These are phyloP conservation scores for Arabis hirsuta DNA, from an alignment of 345 rosid genomes.

Conservation along the genomic window DNA sequence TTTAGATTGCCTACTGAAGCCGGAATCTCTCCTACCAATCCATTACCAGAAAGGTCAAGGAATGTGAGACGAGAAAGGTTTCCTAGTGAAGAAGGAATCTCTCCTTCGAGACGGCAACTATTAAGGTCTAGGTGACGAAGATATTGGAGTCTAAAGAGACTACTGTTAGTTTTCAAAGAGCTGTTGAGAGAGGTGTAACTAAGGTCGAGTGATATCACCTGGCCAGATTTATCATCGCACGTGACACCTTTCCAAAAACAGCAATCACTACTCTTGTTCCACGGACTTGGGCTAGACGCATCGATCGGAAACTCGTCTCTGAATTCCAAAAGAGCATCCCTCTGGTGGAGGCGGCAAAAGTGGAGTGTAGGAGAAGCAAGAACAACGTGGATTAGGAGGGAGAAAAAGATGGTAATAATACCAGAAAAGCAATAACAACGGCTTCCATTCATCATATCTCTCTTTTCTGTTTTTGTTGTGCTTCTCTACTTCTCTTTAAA, in stretches of 20 bases:
- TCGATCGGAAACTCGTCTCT: conserved; percentile 2
- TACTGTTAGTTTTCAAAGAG: conserved; percentile 8
- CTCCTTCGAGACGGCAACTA: neutral
- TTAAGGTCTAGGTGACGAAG: conserved; percentile 15
- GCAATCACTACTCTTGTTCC: conserved; percentile 21
- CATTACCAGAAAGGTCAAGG: neutral
- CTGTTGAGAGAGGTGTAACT: neutral
- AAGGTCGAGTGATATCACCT: conserved; percentile 26
- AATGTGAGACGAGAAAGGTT: conserved; percentile 13
- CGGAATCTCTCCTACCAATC: too few relatives aligned
- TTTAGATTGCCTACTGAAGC: too few relatives aligned
- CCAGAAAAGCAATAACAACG: too few relatives aligned
- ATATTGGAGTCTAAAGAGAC: conserved; percentile 22
- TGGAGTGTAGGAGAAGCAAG: conserved; percentile 10
- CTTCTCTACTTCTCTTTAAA: too few relatives aligned
- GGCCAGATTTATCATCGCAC: conserved; percentile 15
- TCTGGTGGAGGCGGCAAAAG: conserved; percentile 13
- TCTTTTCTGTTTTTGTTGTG: too few relatives aligned
- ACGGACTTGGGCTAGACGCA: neutral
- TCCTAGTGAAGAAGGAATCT: conserved; percentile 19
- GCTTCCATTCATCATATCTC: too few relatives aligned
- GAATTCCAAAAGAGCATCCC: conserved; percentile 13
- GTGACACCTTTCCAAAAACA: conserved; percentile 17
- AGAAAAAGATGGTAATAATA: neutral
- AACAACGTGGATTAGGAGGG: neutral